Percentiles rank a stretch among this genome's conserved stretches.
Evolutionary conservation across 441 rosid species (phyloP).

Genomic region (Daphne laureola): DNA sequence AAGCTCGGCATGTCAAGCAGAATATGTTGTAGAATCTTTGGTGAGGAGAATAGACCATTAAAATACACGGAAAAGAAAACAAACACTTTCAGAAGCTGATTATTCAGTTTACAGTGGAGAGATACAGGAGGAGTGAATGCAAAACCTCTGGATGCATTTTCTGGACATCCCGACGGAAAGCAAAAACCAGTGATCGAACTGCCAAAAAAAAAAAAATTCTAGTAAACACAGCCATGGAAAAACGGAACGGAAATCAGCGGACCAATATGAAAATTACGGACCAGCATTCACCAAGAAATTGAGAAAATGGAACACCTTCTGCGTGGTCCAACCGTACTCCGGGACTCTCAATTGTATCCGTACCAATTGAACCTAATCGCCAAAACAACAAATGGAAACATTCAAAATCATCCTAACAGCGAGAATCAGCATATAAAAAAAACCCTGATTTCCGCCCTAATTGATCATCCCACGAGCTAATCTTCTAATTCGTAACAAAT

Average conservation of each 20-base stretch:
- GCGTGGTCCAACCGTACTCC: slow-evolving; percentile 92
- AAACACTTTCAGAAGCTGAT: slow-evolving; percentile 10
- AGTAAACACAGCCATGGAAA: neutral
- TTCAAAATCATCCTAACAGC: neutral
- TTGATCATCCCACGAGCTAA: neutral
- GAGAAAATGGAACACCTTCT: slow-evolving; percentile 87
- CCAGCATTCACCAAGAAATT: slow-evolving; percentile 89
- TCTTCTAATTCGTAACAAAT: neutral
- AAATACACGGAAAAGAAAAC: slow-evolving; percentile 4
- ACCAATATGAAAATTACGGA: slow-evolving; percentile 20
- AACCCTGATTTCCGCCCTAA: neutral
- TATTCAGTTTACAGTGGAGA: neutral
- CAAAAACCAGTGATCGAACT: slow-evolving; percentile 64
- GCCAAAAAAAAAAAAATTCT: slow-evolving; percentile 13
- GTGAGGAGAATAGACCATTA: no score
- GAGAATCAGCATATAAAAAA: neutral
- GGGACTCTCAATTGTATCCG: slow-evolving; percentile 89
- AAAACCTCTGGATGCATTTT: slow-evolving; percentile 51
- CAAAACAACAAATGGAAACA: slow-evolving; percentile 5
- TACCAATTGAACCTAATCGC: slow-evolving; percentile 59
- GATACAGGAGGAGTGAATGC: neutral
- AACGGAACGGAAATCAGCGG: neutral
- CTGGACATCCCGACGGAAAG: slow-evolving; percentile 60
- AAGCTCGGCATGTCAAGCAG: slow-evolving; percentile 86
- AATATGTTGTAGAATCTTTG: slow-evolving; percentile 64